Evolutionary conservation across 768 basidiomycete genomes (phyloP), one percentile per base, ranked within the genome.

Genomic region (Leccinum ochraceum): DNA sequence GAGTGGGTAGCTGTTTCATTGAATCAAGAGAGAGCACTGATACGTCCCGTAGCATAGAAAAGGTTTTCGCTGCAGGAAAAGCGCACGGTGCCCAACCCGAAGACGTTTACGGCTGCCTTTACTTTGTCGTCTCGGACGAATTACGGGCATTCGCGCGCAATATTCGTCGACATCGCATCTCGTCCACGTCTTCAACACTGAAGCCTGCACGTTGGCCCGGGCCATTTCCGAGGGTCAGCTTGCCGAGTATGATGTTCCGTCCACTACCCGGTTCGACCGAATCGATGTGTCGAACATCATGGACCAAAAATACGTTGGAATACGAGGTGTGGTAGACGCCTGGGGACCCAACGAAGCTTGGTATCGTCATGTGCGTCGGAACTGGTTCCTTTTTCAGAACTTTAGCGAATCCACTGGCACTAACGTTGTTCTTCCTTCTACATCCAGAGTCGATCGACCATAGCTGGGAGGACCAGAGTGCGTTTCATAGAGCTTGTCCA

Each of bases 61-160:
- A 73, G n/a, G 76, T 83, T 20, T 68, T 77, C 46, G 60, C 66
- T 16, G 71, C 76, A 0, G 82, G 82, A n/a, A 62, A 59, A 42
- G 74, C 69, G 1, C 71, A 78, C 24, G 80, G 81, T 2, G 75
- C 77, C 7, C 71, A 68, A 6, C 59, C 67, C 0, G 81, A 78
- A 55, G 82, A 83, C 64, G 72, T 82, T 34, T 81, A 78, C 56
- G 83, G 83, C 5, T 83, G 80, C 54, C 77, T 83, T 34, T 81
- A 81, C 66, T 82, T 83, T 55, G 76, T 75, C 60, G 56, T 83
- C 26, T 71, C 75, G 4, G 71, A 78, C 14, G 72, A 81, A 60
- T 70, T 83, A 13, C 67, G 67, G 17, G 64, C 65, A 0, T 81
- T 83, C 65, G 63, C 74, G 0, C 46, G 64, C 20, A 76, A 78